Evolutionary conservation across 164 flowering plant genomes (phyloP), one percentile per base, ranked within the genome.

Genomic region (Annona cherimola): DNA sequence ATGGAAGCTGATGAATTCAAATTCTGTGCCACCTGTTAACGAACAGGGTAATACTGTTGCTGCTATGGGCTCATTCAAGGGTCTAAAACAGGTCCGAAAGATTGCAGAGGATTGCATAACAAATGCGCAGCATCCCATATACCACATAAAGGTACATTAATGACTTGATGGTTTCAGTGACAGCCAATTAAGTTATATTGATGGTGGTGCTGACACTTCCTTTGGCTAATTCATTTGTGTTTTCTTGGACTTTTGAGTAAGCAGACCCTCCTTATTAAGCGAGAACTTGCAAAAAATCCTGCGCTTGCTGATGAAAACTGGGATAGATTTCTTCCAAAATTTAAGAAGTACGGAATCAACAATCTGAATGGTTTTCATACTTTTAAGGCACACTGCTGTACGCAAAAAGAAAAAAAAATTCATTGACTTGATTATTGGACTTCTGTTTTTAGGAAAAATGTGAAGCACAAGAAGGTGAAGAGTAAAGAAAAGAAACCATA

Each of bases 291-390:
- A 46, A 91, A 88, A 70, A 85, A 89, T 81, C 98, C 98, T 8
- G 78, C 84, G 69, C 89, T 93, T 78, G 86, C 86, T 66, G 78
- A 82, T 75, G 97, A 93, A 80, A 95, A 81, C 81, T 95, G 99
- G 98, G 98, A 95, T 74, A 86, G 98, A 75, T 95, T 90, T 80
- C 96, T 95, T 82, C 99, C 99, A 0, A 90, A 83, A 61, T 93
- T 87, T 76, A 93, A 91, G 78, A 91, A 93, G 99, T 93, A 90
- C 59, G 88, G 9, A 42, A 7, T 72, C 61, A 16, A 7, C 9
- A 63, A 40, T 4, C 41, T 40, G 7, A 63, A 44, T 26, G 4
- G 41, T 9, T 12, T 6, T 40, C 16, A 39, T 63, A 63, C 39
- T 63, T 39, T 63, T 39, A 41, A 1, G 12, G 26, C 39, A 50